Base-by-base conservation (phyloP, 352 stramenopile genomes). In the Phytophthora cajani region DNA sequence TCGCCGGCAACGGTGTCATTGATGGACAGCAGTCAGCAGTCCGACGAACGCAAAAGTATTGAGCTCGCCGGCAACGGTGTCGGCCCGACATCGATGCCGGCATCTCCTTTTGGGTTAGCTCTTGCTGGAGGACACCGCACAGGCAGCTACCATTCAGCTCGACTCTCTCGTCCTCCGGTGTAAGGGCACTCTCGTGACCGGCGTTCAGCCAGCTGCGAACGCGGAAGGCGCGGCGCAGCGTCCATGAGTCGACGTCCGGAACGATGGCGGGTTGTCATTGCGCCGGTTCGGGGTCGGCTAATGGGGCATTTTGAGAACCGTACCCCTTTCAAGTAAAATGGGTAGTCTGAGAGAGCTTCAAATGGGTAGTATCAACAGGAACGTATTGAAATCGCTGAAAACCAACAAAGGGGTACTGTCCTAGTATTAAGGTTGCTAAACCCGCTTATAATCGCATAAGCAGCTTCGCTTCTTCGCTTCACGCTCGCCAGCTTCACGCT, bases 251-350 rank as follows among this genome's bases (percentile, higher is more conserved):
- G 69, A 71, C 57, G 44, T 63, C 62, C 68, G 38, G 69, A 69
- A 53, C 56, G 64, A 74, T 77, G 58, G 62, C 57, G 62, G 58
- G 58, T 54, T 75, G 62, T 69, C 67, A 77, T 63, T 63, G 44
- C 33, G 5, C 16, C 27, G 58, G 30, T 73, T 72, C 52, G 30
- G 8, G 30, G 30, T 33, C 30, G 30, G 30, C 30, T 33, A 33
- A 33, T 33, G 6, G 30, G 30, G 30, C 30, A 33, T 33, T 33
- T 33, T 33, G 30, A 33, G 30, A 33, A 33, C 30, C 30, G 30
- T 33, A 33, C 30, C 30, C 30, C 30, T 33, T 33, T 33, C 30
- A 33, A 33, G 30, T 33, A 33, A 33, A 33, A 33, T 33, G 30
- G 30, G 30, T 33, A 33, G 30, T 33, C 30, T 33, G 30, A 33